Conservation (phyloP, 352 stramenopile species). For the Phytophthora cajani region DNA sequence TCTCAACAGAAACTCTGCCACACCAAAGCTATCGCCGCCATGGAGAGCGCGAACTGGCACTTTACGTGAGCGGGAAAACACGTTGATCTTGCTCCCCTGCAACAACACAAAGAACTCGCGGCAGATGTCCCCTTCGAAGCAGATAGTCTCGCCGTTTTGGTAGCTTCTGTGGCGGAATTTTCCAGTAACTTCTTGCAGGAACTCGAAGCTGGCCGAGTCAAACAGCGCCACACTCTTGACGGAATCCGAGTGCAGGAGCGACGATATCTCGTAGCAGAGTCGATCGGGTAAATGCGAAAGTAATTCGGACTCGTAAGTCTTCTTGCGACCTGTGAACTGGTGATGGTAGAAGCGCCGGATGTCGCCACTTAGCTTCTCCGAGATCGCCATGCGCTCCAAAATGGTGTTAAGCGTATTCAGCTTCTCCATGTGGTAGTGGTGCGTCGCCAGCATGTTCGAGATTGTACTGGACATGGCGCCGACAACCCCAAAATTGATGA, state of each 20-base stretch:
- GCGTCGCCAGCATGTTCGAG: conserved; percentile 57
- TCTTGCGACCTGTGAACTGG: conserved; percentile 67
- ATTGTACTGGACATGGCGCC: conserved; percentile 75
- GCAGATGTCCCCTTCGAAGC: conserved; percentile 58
- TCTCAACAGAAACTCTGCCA: conserved; percentile 64
- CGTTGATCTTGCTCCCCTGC: conserved; percentile 46
- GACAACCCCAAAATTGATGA: conserved; percentile 78
- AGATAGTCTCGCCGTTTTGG: conserved; percentile 62
- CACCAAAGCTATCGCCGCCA: conserved; percentile 56
- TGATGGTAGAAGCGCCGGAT: conserved; percentile 67
- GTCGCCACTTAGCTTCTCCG: conserved; percentile 23
- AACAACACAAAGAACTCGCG: conserved; percentile 72
- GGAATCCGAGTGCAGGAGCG: conserved; percentile 63
- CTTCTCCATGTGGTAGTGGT: conserved; percentile 60
- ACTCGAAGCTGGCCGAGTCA: conserved; percentile 46
- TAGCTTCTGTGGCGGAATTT: conserved; percentile 61
- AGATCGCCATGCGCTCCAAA: conserved; percentile 60
- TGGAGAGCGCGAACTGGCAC: conserved; percentile 47
- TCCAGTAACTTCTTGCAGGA: conserved; percentile 63
- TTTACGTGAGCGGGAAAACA: conserved; percentile 44
- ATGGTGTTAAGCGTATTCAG: conserved; percentile 66
- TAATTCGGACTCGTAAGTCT: conserved; percentile 61
- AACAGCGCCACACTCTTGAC: conserved; percentile 61
- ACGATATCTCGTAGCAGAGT: conserved; percentile 65
- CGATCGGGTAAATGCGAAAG: conserved; percentile 57